phyloP scores from a whole-genome alignment of 2,329 filamentous ascomycete genomes.

The Calonectria naviculata region DNA sequence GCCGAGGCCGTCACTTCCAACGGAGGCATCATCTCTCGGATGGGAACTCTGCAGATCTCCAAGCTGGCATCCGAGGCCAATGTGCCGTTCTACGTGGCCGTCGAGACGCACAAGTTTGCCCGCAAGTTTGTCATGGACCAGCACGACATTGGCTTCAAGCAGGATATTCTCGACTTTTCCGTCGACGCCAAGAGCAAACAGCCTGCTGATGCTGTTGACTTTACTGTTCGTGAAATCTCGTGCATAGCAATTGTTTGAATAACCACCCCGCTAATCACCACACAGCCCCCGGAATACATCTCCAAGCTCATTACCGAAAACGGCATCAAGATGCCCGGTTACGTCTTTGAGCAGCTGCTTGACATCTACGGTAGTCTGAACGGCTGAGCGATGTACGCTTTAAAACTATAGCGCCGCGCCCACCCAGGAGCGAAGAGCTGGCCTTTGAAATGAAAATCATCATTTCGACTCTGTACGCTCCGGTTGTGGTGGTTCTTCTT shows the following conservation, averaged over 20 bases:
- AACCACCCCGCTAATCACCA: not conserved
- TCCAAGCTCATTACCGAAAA: constrained; percentile 81
- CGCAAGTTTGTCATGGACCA: constrained; percentile 86
- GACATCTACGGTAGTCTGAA: constrained; percentile 66
- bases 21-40: constrained; percentile 88
- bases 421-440: not conserved
- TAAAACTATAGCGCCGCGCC: constrained; percentile 25
- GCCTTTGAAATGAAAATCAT: not conserved
- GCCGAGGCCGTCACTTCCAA: constrained; percentile 94
- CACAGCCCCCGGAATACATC: constrained; percentile 73
- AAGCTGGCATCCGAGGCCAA: constrained; percentile 76
- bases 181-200: constrained; percentile 60
- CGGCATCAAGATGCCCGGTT: constrained; percentile 76
- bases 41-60: constrained; percentile 89
- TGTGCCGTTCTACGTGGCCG: constrained; percentile 89
- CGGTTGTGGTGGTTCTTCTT: not conserved
- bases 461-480: not conserved
- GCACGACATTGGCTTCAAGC: constrained; percentile 81
- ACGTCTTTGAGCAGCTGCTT: constrained; percentile 77
- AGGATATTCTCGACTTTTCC: constrained; percentile 80
- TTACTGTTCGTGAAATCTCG: constrained; percentile 61
- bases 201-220: constrained; percentile 72
- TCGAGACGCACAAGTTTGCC: constrained; percentile 97
- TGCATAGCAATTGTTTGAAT: not conserved
- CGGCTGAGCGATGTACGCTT: constrained; percentile 36